Conservation (phyloP, 305 asterid genomes). For the Solanum hybrid region DNA sequence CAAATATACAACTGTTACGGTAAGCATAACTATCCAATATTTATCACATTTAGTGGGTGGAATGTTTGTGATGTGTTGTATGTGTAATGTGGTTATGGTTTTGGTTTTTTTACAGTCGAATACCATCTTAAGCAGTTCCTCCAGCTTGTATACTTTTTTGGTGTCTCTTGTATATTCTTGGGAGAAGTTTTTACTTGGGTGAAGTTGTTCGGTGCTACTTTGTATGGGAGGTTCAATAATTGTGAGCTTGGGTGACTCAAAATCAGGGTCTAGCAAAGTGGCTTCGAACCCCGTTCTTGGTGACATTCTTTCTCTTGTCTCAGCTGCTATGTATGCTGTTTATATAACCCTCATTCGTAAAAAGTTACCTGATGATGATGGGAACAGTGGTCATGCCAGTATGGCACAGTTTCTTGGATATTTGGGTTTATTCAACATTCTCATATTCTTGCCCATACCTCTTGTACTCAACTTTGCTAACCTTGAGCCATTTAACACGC, state of each 20-base stretch:
- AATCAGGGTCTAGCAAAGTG: constrained; percentile 31
- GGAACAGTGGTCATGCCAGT: constrained; percentile 49
- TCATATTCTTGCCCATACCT: constrained; percentile 66
- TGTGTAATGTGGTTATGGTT: not conserved
- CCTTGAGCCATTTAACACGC: constrained; percentile 46
- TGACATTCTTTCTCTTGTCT: constrained; percentile 54
- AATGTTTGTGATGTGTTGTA: not conserved
- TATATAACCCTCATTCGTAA: constrained; percentile 76
- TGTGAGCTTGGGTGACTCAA: constrained; percentile 80
- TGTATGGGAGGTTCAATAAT: constrained; percentile 87
- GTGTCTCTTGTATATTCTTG: constrained; percentile 69
- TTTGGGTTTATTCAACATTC: constrained; percentile 73
- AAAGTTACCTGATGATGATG: constrained; percentile 76
- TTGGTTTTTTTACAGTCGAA: not conserved
- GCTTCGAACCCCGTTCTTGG: constrained; percentile 71
- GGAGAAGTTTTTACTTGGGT: constrained; percentile 85
- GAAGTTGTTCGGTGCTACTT: constrained; percentile 76
- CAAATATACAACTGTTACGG: constrained; percentile 90
- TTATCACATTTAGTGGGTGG: not conserved
- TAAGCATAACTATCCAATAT: constrained; percentile 20
- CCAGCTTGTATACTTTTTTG: constrained; percentile 84
- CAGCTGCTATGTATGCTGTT: constrained; percentile 74
- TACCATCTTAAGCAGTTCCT: not conserved
- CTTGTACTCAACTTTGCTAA: constrained; percentile 44
- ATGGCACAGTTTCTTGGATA: constrained; percentile 94